Percentiles rank a stretch among this genome's conserved stretches.
phyloP scores from a whole-genome alignment of 2,329 filamentous ascomycete genomes.

The Cladosporium sp. region DNA sequence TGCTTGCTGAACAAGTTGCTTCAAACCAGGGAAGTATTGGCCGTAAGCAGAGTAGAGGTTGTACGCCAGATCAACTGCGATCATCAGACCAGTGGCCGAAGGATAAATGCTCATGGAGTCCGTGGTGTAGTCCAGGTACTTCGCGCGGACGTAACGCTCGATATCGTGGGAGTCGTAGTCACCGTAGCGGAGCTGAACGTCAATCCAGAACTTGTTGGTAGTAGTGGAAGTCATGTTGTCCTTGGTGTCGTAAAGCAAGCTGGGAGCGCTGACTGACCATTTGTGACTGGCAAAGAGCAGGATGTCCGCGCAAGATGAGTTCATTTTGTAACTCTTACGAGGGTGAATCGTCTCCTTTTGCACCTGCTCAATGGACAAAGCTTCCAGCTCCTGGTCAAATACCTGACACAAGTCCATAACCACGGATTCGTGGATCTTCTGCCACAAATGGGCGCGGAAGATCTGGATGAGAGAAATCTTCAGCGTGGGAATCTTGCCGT shows the following conservation, averaged over 20 bases:
- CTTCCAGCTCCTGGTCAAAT: conserved; percentile 94
- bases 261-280: conserved; percentile 95
- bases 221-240: conserved; percentile 89
- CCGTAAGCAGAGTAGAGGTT: conserved; percentile 98
- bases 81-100: conserved; percentile 93
- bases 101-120: conserved; percentile 99
- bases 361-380: conserved; percentile 91
- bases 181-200: conserved; percentile 92
- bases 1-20: conserved; percentile 90
- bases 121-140: conserved; percentile 97
- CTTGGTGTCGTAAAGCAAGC: conserved; percentile 91
- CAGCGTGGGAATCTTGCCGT: conserved; percentile 95
- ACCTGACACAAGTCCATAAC: conserved; percentile 99
- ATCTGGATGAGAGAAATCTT: conserved; percentile 99
- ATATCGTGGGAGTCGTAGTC: conserved; percentile 99
- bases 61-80: conserved; percentile 95
- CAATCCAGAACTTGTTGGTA: conserved; percentile 99
- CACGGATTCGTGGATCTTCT: conserved; percentile 98
- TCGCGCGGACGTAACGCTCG: conserved; percentile 92
- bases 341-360: conserved; percentile 99
- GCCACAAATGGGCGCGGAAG: conserved; percentile 99
- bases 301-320: conserved; percentile 97
- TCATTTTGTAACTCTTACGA: conserved; percentile 99
- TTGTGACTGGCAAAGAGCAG: conserved; percentile 96
- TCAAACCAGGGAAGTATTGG: conserved; percentile 96